A percentile compares a stretch with the other conserved stretches of the same genome.
These are phyloP conservation scores for Isoetes engelmannii DNA, from an alignment of 83 land plant genomes.

Conservation along the genomic window DNA sequence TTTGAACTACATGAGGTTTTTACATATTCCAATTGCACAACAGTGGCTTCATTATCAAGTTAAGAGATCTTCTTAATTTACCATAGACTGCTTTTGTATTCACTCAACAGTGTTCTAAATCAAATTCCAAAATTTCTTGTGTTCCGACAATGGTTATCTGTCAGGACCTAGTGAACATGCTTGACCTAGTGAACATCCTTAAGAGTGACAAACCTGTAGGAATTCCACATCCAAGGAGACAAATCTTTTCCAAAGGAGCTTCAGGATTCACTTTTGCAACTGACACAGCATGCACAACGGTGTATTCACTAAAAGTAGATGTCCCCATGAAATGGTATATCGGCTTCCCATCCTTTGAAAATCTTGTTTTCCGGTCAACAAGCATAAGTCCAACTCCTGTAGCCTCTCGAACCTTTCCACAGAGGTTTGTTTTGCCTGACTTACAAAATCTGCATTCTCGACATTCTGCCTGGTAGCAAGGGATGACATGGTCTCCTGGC, in stretches of 20 bases:
- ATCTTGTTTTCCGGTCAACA: conserved; percentile 6
- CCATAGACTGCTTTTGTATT: too few species aligned
- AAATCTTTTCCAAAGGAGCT: conserved; percentile 4
- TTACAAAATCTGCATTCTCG: conserved; percentile 5
- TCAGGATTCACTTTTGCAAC: background rate
- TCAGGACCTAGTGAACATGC: too few species aligned
- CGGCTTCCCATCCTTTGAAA: background rate
- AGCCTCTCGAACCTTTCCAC: background rate
- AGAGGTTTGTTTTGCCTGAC: background rate
- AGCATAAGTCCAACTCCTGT: background rate
- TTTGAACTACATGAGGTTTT: too few species aligned
- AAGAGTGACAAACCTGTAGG: background rate
- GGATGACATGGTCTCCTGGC: conserved; percentile 3
- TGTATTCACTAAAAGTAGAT: background rate
- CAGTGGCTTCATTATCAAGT: too few species aligned
- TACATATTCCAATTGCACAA: too few species aligned
- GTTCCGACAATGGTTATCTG: too few species aligned
- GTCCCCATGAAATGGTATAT: conserved; percentile 4
- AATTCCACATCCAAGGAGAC: background rate
- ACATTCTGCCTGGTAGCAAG: conserved; percentile 1
- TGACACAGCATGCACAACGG: background rate
- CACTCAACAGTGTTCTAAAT: too few species aligned
- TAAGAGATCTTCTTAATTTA: too few species aligned
- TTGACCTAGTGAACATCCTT: too few species aligned
- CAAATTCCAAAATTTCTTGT: too few species aligned